These are phyloP conservation scores for Sugiyamaella floridensis DNA, from an alignment of 805 yeast genomes.

Conservation along the genomic window DNA sequence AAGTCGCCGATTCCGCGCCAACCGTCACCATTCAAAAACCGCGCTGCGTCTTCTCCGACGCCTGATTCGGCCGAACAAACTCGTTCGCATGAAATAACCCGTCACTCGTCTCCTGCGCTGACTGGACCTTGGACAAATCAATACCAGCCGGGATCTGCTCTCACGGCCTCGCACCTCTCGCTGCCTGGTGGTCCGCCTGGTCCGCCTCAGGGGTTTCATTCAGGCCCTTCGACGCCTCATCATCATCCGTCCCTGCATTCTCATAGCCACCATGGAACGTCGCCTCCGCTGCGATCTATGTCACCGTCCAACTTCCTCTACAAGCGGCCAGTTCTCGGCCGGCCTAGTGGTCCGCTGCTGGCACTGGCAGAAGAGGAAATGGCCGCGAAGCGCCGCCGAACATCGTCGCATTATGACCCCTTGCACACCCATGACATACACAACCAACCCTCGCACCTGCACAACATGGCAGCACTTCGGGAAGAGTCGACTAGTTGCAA, in stretches of 20 bases:
- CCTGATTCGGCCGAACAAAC: neutral
- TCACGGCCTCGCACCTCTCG: neutral
- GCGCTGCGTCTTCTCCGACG: constrained; percentile 8
- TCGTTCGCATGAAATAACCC: neutral
- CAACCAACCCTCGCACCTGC: constrained; percentile 1
- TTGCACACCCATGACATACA: constrained; percentile 16
- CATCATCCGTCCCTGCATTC: neutral
- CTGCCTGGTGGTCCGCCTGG: neutral
- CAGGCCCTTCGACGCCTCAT: neutral
- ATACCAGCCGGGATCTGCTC: constrained; percentile 1
- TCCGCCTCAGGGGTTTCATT: neutral
- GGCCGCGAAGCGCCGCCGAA: constrained; percentile 17
- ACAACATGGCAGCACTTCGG: neutral
- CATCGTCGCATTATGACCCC: constrained; percentile 22
- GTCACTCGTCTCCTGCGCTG: neutral
- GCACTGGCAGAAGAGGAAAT: constrained; percentile 13
- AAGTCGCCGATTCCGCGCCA: constrained; percentile 1
- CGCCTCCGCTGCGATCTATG: constrained; percentile 3
- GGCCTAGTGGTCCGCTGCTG: constrained; percentile 1
- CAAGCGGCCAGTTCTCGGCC: neutral
- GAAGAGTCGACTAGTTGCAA: neutral
- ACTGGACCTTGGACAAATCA: constrained; percentile 3
- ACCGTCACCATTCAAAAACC: neutral
- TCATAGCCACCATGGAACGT: neutral
- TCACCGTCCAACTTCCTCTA: neutral